A percentile compares a stretch with the other conserved stretches of the same genome.
phyloP scores from a whole-genome alignment of 768 basidiomycete genomes.

The Hortiboletus campestris region DNA sequence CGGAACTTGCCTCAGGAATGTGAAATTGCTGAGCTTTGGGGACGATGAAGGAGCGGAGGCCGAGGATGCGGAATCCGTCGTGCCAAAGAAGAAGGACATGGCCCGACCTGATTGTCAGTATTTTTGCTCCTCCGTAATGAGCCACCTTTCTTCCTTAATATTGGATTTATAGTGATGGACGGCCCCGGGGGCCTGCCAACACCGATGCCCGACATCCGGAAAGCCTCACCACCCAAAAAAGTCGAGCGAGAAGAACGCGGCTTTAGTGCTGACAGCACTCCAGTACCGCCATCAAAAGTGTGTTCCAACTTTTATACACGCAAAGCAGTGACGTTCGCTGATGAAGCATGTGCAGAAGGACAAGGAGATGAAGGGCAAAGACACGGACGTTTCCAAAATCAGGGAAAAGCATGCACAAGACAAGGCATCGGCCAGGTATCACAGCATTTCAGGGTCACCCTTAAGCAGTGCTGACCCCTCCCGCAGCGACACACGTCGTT shows the following conservation, averaged over 20 bases:
- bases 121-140: background rate
- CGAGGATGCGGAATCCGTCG: slow-evolving; percentile 53
- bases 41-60: slow-evolving; percentile 61
- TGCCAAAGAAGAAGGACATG: slow-evolving; percentile 77
- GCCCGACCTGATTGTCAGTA: slow-evolving; percentile 79
- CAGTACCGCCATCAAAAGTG: slow-evolving; percentile 19
- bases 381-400: slow-evolving; percentile 62
- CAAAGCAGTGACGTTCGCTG: background rate
- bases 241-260: slow-evolving; percentile 1
- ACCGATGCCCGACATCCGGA: slow-evolving; percentile 7
- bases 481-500: slow-evolving; percentile 58
- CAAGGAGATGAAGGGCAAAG: slow-evolving; percentile 25
- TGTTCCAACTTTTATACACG: background rate
- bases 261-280: background rate
- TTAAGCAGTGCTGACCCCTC: background rate
- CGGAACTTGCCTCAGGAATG: slow-evolving; percentile 56
- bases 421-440: slow-evolving; percentile 58
- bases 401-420: slow-evolving; percentile 75
- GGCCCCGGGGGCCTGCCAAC: slow-evolving; percentile 7
- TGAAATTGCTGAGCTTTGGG: slow-evolving; percentile 86
- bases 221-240: slow-evolving; percentile 1
- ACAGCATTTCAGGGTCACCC: background rate
- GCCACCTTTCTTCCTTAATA: background rate
- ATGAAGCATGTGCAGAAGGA: background rate
- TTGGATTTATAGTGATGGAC: slow-evolving; percentile 25